Conservation (phyloP, 2,329 filamentous ascomycete genomes). For the Cercospora sp. region DNA sequence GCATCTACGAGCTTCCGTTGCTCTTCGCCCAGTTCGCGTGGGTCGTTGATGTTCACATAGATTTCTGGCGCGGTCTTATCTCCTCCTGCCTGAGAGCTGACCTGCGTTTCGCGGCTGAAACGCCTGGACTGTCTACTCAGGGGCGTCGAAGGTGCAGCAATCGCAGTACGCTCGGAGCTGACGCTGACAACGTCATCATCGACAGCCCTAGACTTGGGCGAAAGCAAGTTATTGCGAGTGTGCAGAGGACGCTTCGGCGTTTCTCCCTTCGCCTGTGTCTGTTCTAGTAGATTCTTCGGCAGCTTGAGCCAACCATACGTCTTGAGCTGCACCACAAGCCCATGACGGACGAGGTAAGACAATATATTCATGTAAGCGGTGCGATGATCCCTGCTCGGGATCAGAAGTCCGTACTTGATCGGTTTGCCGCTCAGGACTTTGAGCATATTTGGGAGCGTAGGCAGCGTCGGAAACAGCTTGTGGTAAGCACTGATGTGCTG, state of each 20-base stretch:
- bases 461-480: constrained; percentile 76
- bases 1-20: constrained; percentile 21
- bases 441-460: constrained; percentile 83
- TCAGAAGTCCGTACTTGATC: constrained; percentile 77
- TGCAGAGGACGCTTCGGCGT: constrained; percentile 13
- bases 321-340: constrained; percentile 90
- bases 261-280: not conserved
- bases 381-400: constrained; percentile 84
- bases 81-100: not conserved
- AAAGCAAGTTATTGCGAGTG: constrained; percentile 27
- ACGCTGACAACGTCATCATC: constrained; percentile 34
- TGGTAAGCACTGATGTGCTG: constrained; percentile 72
- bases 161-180: constrained; percentile 31
- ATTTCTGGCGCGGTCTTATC: not conserved
- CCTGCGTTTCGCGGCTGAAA: constrained; percentile 17
- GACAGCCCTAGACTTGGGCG: constrained; percentile 27
- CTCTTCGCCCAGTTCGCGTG: constrained; percentile 21
- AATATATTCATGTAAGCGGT: constrained; percentile 86
- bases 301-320: constrained; percentile 77
- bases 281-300: constrained; percentile 63
- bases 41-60: constrained; percentile 27
- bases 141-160: constrained; percentile 16
- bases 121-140: constrained; percentile 16
- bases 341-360: constrained; percentile 87
- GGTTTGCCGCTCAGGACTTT: constrained; percentile 77